Evolutionary conservation across 371 early-diverging fungal genomes (phyloP).

Genomic region (Dichotomocladium elegans): DNA sequence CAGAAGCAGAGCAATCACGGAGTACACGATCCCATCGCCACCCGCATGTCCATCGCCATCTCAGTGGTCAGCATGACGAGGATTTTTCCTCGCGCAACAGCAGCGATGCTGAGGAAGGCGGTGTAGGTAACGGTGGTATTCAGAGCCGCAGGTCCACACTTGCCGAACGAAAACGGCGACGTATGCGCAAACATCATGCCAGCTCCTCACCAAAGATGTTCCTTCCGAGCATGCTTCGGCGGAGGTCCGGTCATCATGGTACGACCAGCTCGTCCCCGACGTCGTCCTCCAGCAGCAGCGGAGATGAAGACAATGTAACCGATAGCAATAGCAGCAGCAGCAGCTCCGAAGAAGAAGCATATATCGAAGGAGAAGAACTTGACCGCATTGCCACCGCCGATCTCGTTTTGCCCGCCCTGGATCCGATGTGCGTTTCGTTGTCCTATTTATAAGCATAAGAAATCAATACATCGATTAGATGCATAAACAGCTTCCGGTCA

Average conservation of each 20-base stretch:
- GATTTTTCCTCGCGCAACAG: conserved; percentile 16
- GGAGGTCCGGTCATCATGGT: background rate
- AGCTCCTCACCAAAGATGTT: conserved; percentile 1
- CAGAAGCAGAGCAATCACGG: background rate
- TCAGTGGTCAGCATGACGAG: conserved; percentile 1
- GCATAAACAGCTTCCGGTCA: too few species aligned
- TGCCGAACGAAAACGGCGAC: conserved; percentile 28
- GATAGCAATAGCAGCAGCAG: background rate
- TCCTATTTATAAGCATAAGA: background rate
- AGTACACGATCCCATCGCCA: background rate
- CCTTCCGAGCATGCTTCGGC: conserved; percentile 7
- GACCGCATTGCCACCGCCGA: conserved; percentile 9
- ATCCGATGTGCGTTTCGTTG: conserved; percentile 33
- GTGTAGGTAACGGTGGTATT: background rate
- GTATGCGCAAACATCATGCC: conserved; percentile 25
- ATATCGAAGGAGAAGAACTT: background rate
- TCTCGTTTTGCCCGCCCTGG: conserved; percentile 40
- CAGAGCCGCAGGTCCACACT: background rate
- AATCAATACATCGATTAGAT: background rate
- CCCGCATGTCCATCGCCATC: background rate
- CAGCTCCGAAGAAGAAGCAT: background rate
- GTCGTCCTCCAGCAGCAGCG: conserved; percentile 3
- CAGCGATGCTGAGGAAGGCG: conserved; percentile 20
- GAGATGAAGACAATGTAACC: conserved; percentile 4
- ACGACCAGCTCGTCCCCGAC: background rate